Evolutionary conservation across 805 yeast species (phyloP), one percentile per base, ranked within the genome.

Genomic region (Hanseniaspora mollemarum): DNA sequence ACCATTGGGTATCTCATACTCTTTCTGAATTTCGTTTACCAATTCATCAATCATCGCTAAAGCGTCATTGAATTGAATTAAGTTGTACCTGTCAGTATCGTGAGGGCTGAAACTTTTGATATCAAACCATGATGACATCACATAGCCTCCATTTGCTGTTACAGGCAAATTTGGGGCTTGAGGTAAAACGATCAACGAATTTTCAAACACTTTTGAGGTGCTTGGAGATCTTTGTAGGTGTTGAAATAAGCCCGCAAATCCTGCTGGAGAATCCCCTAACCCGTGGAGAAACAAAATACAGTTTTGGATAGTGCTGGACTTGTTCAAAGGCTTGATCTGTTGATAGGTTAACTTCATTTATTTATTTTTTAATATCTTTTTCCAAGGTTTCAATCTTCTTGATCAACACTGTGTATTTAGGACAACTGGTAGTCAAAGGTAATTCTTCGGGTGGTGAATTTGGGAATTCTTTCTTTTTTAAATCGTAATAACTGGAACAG

Each of bases 81-180:
- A 56, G 38, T 64, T 74, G n/a, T 43, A 39, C 8, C 10, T 32
- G 16, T 33, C 21, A 6, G 43, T 33, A 25, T 29, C 57, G 16
- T 46, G 46, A 15, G 73, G 69, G 3, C 78, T 80, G 59, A 82
- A 71, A 25, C 71, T 75, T 45, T 61, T 67, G 38, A 88, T 75
- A 60, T 87, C 94, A 61, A 86, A 90, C 98, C 98, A 92, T 1
- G 80, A 80, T 0, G 95, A 83, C 81, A 82, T 81, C 0, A 59
- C 56, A 59, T 67, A 63, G 1, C 92, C 94, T 21, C 76, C 77
- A 57, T 80, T 82, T 46, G 72, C 76, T 1, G 87, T 74, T 49
- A 88, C 73, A 9, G 87, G 87, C 35, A 75, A 71, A 0, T 59
- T 59, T 6, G 96, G 96, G 0, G 98, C 96, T 61, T 82, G 80